Conservation (phyloP, 306 rosid genomes). For the Sechiopsis laciniata region DNA sequence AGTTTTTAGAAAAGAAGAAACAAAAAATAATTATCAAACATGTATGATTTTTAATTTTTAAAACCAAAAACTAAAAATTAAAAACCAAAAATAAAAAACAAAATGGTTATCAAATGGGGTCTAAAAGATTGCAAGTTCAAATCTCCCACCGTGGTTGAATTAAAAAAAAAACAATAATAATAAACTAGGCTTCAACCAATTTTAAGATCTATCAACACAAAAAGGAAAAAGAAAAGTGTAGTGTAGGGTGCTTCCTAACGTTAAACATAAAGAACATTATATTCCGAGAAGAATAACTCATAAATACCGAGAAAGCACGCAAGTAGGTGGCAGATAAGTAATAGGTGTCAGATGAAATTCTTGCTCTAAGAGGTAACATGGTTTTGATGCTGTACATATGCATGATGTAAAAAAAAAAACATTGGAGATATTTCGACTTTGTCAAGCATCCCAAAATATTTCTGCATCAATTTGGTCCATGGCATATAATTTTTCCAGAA, state of each 20-base stretch:
- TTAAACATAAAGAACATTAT: neutral
- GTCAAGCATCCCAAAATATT: neutral
- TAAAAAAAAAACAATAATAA: too few species aligned
- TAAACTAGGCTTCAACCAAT: neutral
- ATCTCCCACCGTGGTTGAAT: too few species aligned
- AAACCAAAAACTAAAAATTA: too few species aligned
- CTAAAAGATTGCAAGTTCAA: too few species aligned
- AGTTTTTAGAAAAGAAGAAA: too few species aligned
- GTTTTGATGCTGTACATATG: neutral
- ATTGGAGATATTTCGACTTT: neutral
- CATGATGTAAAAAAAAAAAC: neutral
- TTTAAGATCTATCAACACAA: neutral
- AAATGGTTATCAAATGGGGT: too few species aligned
- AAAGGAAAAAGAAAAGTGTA: neutral
- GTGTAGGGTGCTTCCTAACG: neutral
- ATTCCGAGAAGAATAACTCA: neutral
- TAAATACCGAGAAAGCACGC: neutral
- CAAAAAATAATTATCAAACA: too few species aligned
- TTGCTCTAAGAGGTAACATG: neutral
- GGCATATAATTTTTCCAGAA: too few species aligned
- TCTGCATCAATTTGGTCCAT: constrained; percentile 4
- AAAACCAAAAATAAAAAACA: too few species aligned
- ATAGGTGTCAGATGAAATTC: neutral
- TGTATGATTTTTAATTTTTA: too few species aligned
- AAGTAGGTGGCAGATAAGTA: neutral